Evolutionary conservation across 495 filamentous ascomycete genomes (phyloP).

Genomic region (Trypethelium eluteriae): DNA sequence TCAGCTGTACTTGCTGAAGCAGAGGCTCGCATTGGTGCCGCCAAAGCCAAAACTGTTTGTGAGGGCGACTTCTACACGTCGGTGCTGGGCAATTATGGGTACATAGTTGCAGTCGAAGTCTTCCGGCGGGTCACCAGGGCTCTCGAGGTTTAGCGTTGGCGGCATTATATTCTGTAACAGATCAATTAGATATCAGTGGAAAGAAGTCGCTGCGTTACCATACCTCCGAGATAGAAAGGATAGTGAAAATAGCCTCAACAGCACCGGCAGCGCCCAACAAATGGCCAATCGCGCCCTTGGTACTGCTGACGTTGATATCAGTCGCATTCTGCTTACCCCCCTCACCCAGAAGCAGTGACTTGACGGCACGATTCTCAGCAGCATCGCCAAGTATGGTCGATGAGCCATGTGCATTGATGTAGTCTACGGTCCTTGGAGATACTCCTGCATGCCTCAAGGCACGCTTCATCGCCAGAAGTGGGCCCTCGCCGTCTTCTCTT

Average conservation of each 20-base stretch:
- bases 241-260: conserved; percentile 76
- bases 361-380: conserved; percentile 82
- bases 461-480: conserved; percentile 74
- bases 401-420: conserved; percentile 94
- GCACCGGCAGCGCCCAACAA: conserved; percentile 85
- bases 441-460: conserved; percentile 68
- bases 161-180: conserved; percentile 61
- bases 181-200: conserved; percentile 25
- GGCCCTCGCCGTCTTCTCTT: conserved; percentile 69
- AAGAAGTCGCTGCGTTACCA: conserved; percentile 32
- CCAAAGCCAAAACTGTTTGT: conserved; percentile 98
- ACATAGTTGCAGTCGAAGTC: conserved; percentile 86
- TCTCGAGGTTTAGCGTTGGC: conserved; percentile 76
- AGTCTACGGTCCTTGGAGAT: conserved; percentile 65
- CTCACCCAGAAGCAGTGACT: conserved; percentile 63
- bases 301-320: conserved; percentile 79
- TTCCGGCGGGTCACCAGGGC: conserved; percentile 44
- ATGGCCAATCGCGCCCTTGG: conserved; percentile 90
- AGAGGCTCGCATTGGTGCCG: conserved; percentile 87
- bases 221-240: conserved; percentile 69
- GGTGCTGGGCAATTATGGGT: conserved; percentile 59
- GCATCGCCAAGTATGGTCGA: conserved; percentile 76
- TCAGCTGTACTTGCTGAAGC: conserved; percentile 52
- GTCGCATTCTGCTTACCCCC: conserved; percentile 54
- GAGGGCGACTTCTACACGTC: conserved; percentile 63